phyloP scores from a whole-genome alignment of 1,139 yeast genomes.

The Yamadazyma atlantica region DNA sequence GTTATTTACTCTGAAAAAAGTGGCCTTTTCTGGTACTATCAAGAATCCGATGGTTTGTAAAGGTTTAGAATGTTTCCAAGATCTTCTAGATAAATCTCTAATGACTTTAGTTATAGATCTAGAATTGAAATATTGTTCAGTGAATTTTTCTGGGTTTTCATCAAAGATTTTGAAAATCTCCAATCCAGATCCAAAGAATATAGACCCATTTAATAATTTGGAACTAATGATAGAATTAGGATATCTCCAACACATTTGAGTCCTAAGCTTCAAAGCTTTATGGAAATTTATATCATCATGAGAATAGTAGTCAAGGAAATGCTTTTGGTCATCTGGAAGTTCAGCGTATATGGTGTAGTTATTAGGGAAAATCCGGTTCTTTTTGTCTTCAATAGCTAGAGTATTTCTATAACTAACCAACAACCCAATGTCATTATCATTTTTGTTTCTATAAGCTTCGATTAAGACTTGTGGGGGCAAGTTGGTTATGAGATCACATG shows the following conservation, averaged over 20 bases:
- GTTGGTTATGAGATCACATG: conserved; percentile 92
- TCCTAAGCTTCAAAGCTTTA: conserved; percentile 72
- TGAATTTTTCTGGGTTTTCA: conserved; percentile 30
- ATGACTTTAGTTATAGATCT: conserved; percentile 68
- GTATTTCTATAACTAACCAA: conserved; percentile 70
- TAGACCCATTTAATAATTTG: conserved; percentile 70
- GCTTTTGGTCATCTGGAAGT: conserved; percentile 48
- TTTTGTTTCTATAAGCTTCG: conserved; percentile 76
- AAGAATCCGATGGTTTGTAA: conserved; percentile 65
- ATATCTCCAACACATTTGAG: conserved; percentile 87
- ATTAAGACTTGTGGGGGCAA: conserved; percentile 86
- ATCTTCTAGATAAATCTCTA: conserved; percentile 84
- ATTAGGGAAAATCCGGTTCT: conserved; percentile 52
- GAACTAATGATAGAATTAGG: conserved; percentile 79
- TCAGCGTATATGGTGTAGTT: conserved; percentile 44
- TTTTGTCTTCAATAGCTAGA: conserved; percentile 77
- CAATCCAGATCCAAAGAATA: conserved; percentile 64
- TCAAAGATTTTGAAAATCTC: conserved; percentile 44
- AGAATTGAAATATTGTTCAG: conserved; percentile 36
- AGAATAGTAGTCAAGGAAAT: conserved; percentile 70
- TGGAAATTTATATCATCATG: conserved; percentile 63
- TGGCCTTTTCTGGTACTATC: conserved; percentile 61
- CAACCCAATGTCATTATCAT: conserved; percentile 65
- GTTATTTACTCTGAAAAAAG: conserved; percentile 76
- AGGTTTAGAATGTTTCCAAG: conserved; percentile 77